phyloP scores from a whole-genome alignment of 2,329 filamentous ascomycete species.

The Tympanopsis confertula region DNA sequence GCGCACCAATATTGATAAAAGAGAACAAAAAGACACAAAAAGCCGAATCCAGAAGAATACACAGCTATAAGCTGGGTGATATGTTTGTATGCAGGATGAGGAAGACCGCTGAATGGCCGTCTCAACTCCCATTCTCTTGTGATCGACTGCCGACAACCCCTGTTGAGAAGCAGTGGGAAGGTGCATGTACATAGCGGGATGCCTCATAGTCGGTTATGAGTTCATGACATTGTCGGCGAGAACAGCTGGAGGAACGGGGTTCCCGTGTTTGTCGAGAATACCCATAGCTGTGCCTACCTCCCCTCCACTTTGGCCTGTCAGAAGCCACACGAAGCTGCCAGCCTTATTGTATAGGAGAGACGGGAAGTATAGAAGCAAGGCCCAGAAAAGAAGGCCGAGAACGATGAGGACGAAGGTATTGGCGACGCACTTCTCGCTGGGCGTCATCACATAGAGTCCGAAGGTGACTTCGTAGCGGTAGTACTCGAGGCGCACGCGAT shows the following conservation, averaged over 20 bases:
- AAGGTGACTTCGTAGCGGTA: conserved; percentile 33
- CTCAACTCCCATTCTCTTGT: no score
- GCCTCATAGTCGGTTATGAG: no score
- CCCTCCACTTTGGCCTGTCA: conserved; percentile 19
- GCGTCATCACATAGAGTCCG: conserved; percentile 27
- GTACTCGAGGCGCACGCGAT: conserved; percentile 19
- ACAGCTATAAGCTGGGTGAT: no score
- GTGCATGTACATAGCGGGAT: no score
- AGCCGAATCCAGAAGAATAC: no score
- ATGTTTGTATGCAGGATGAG: no score
- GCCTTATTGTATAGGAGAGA: conserved; percentile 20
- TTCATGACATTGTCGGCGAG: not conserved
- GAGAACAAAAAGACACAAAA: no score
- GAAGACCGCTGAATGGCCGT: no score
- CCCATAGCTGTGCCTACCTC: conserved; percentile 14
- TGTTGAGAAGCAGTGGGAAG: no score
- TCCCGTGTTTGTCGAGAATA: conserved; percentile 10
- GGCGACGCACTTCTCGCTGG: conserved; percentile 25
- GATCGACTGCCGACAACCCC: no score
- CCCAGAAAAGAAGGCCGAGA: conserved; percentile 17
- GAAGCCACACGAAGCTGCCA: conserved; percentile 18
- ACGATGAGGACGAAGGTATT: conserved; percentile 21
- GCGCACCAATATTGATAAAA: no score
- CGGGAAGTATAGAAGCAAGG: conserved; percentile 21
- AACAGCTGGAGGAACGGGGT: not conserved